A percentile compares a stretch with the other conserved stretches of the same genome.
These are phyloP conservation scores for Hypoxylon crocopeplum DNA, from an alignment of 495 filamentous ascomycete species.

Conservation along the genomic window DNA sequence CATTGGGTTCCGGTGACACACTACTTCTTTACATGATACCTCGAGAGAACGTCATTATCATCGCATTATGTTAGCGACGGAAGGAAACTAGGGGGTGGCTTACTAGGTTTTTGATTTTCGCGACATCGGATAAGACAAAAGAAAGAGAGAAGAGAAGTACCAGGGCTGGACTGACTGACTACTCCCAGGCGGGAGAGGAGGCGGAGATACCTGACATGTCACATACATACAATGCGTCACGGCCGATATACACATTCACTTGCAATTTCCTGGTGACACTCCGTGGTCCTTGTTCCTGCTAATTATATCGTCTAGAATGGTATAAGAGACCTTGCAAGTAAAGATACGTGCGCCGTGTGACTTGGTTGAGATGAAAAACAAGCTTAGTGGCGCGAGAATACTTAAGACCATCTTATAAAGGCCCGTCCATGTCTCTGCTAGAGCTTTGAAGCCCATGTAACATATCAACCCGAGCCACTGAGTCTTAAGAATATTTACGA, in stretches of 20 bases:
- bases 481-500: no score
- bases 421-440: no score
- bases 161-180: slow-evolving; percentile 25
- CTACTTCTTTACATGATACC: slow-evolving; percentile 30
- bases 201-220: slow-evolving; percentile 20
- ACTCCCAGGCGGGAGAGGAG: slow-evolving; percentile 11
- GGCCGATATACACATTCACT: slow-evolving; percentile 25
- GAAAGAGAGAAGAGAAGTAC: slow-evolving; percentile 6
- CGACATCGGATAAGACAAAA: not conserved
- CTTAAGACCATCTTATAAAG: no score
- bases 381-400: no score
- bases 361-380: no score
- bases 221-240: slow-evolving; percentile 18
- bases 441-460: no score
- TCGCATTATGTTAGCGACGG: slow-evolving; percentile 27
- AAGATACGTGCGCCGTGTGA: no score
- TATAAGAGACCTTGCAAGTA: no score
- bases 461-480: no score
- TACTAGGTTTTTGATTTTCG: no score
- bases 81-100: not conserved
- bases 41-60: slow-evolving; percentile 28
- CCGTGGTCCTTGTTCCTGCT: no score
- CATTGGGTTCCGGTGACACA: slow-evolving; percentile 34
- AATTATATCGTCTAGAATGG: no score
- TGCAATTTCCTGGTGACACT: not conserved